Base-by-base conservation (phyloP, 129 eudicot genomes). In the Centella asiatica region DNA sequence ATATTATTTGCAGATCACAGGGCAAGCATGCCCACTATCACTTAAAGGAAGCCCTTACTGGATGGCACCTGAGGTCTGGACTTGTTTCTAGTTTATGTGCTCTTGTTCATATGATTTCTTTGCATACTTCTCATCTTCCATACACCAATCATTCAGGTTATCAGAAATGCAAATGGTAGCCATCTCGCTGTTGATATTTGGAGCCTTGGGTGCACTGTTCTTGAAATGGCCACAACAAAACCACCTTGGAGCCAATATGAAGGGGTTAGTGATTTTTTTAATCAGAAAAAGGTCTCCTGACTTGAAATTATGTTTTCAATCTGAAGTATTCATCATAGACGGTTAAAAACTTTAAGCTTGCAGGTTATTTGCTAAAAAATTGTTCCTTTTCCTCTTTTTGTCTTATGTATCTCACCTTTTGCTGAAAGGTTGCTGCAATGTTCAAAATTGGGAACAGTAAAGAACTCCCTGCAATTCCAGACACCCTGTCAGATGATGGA, bases 191-290 rank as follows among this genome's bases (percentile, higher is more conserved):
- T 92, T 62, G 99, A 92, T 63, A 82, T 92, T 48, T 92, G 99
- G 99, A 92, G 99, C 66, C 92, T 92, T 45, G 96, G 99, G 48
- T 92, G 99, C 79, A 92, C 99, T 20, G 99, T 92, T 62, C 70
- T 92, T 47, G 99, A 92, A 66, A 92, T 92, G 99, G 96, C 99
- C 23, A 92, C 99, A 6, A 76, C 99, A 60, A 87, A 87, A 78
- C 99, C 99, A 49, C 99, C 99, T 59, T 92, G 99, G 99, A 92
- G 92, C 74, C 96, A 92, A 67, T 92, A 87, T 48, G 99, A 92
- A 78, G 96, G 99, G 95, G 98, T 90, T 58, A 57, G 98, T 78
- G 14, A 31, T 66, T 36, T 72, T 45, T n/a, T n/a, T n/a, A n/a
- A n/a, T n/a, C n/a, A n/a, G 42, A 12, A 5, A 39, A 39, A 4